Conservation (phyloP, 179 eudicot species). For the Spergularia azorica region DNA sequence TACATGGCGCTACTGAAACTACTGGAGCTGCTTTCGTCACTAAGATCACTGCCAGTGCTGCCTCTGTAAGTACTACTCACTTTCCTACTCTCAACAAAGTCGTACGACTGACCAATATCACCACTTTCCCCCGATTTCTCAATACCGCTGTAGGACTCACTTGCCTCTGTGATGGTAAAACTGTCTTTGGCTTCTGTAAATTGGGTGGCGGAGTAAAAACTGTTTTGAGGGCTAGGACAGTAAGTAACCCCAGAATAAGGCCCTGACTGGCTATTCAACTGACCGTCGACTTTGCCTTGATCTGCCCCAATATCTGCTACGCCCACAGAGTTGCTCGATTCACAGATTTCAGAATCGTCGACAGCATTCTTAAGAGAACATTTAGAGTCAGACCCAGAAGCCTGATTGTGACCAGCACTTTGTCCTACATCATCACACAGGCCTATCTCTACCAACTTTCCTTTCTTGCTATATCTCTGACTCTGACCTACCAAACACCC, state of each 20-base stretch:
- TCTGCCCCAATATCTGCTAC: constrained; percentile 21
- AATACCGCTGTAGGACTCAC: constrained; percentile 57
- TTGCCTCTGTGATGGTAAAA: constrained; percentile 70
- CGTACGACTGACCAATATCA: constrained; percentile 46
- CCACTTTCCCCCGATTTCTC: constrained; percentile 53
- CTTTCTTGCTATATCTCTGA: constrained; percentile 21
- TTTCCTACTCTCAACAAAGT: constrained; percentile 59
- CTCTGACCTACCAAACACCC: constrained; percentile 28
- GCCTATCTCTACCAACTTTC: constrained; percentile 24
- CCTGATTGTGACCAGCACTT: constrained; percentile 30
- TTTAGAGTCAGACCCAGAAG: constrained; percentile 37
- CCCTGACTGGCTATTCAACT: constrained; percentile 24
- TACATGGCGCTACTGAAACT: constrained; percentile 54
- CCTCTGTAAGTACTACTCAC: constrained; percentile 62
- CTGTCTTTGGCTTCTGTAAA: constrained; percentile 78
- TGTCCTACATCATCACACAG: constrained; percentile 22
- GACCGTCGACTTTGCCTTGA: constrained; percentile 27
- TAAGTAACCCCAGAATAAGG: constrained; percentile 28
- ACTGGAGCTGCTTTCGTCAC: constrained; percentile 85
- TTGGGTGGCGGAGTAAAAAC: constrained; percentile 64
- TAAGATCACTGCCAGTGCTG: constrained; percentile 76
- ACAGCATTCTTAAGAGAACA: constrained; percentile 32
- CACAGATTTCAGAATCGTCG: constrained; percentile 34
- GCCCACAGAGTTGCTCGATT: constrained; percentile 33
- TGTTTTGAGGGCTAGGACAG: constrained; percentile 74